Conservation (phyloP, 31 red algal species). For the Asparagopsis taxiformis region DNA sequence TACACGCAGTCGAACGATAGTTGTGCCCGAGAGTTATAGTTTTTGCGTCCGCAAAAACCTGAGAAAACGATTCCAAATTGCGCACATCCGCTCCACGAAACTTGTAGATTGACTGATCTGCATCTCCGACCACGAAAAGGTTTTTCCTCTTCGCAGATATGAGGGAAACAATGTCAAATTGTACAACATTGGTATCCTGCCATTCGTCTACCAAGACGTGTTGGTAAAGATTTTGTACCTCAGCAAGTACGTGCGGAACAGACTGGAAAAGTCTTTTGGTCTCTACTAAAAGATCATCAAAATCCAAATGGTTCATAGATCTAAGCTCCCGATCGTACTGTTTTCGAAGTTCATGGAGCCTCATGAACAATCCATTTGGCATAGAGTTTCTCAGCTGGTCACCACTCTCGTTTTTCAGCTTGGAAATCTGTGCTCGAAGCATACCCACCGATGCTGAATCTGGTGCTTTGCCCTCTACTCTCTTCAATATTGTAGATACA, state of each 20-base stretch:
- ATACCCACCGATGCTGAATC: slow-evolving; percentile 10
- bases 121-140: slow-evolving; percentile 68
- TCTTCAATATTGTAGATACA: slow-evolving; percentile 41
- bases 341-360: slow-evolving; percentile 12
- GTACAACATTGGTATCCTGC: slow-evolving; percentile 83
- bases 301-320: slow-evolving; percentile 67
- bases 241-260: slow-evolving; percentile 13
- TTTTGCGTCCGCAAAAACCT: slow-evolving; percentile 42
- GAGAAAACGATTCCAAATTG: slow-evolving; percentile 44
- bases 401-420: slow-evolving; percentile 69
- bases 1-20: slow-evolving; percentile 68
- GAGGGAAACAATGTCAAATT: slow-evolving; percentile 72
- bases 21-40: slow-evolving; percentile 59
- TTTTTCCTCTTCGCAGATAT: slow-evolving; percentile 37
- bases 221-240: slow-evolving; percentile 35
- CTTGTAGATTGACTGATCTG: slow-evolving; percentile 86
- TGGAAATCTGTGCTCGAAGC: slow-evolving; percentile 26
- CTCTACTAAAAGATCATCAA: slow-evolving; percentile 85
- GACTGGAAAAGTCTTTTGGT: slow-evolving; percentile 38
- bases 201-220: slow-evolving; percentile 93
- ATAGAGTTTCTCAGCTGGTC: slow-evolving; percentile 15
- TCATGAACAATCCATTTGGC: slow-evolving; percentile 10
- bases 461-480: neutral
- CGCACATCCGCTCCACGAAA: slow-evolving; percentile 75
- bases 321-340: slow-evolving; percentile 55